Evolutionary conservation across 1,139 yeast genomes (phyloP).

Genomic region (Yamadazyma triangularis): DNA sequence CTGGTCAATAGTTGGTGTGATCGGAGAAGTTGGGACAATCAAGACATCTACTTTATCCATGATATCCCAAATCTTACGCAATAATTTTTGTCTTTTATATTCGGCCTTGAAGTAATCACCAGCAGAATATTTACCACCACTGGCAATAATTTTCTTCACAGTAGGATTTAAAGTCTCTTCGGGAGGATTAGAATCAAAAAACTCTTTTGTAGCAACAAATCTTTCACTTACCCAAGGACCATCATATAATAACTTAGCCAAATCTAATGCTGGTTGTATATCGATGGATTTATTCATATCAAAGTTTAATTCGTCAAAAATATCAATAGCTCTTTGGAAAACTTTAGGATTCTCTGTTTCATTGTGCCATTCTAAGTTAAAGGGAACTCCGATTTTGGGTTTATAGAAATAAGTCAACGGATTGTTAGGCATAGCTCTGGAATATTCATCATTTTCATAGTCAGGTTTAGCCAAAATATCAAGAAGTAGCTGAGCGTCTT

Average conservation of each 20-base stretch:
- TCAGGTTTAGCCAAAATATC: conserved; percentile 70
- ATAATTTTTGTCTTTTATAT: conserved; percentile 72
- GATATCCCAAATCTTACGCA: conserved; percentile 56
- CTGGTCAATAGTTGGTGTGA: conserved; percentile 76
- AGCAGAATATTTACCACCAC: conserved; percentile 76
- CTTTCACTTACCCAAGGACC: conserved; percentile 99
- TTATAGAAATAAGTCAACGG: conserved; percentile 55
- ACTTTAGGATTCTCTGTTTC: conserved; percentile 73
- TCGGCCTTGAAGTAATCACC: conserved; percentile 81
- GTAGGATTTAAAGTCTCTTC: conserved; percentile 72
- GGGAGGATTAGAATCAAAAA: conserved; percentile 72
- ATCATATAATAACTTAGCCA: conserved; percentile 88
- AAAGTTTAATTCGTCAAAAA: too few species aligned
- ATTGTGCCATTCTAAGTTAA: conserved; percentile 69
- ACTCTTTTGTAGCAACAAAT: conserved; percentile 74
- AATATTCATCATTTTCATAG: conserved; percentile 72
- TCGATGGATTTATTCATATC: too few species aligned
- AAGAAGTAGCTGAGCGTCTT: conserved; percentile 79
- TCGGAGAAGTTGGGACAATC: conserved; percentile 90
- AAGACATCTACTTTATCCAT: conserved; percentile 66
- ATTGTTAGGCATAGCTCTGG: conserved; percentile 65
- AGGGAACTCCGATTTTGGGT: conserved; percentile 77
- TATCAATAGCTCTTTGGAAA: conserved; percentile 59
- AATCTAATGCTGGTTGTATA: conserved; percentile 67
- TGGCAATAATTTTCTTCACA: conserved; percentile 68